These are phyloP conservation scores for Penicillium glabrum DNA, from an alignment of 2,329 filamentous ascomycete species.

Conservation along the genomic window DNA sequence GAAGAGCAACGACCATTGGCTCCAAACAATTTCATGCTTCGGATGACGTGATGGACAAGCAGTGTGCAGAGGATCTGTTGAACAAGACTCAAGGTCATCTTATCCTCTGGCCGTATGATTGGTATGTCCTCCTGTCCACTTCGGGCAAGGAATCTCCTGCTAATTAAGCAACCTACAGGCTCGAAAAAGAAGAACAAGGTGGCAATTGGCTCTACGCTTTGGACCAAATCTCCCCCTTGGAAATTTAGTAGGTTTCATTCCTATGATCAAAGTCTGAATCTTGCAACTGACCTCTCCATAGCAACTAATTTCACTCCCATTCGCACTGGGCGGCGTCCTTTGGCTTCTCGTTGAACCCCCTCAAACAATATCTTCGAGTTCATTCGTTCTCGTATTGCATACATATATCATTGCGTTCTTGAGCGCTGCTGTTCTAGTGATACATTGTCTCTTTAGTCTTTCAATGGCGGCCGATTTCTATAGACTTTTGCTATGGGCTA, in stretches of 20 bases:
- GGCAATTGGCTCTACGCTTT: slow-evolving; percentile 97
- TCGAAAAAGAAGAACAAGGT: slow-evolving; percentile 84
- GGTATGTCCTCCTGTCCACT: slow-evolving; percentile 47
- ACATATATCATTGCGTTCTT: background rate
- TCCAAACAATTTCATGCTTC: slow-evolving; percentile 52
- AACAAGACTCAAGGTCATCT: slow-evolving; percentile 82
- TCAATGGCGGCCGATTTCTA: slow-evolving; percentile 3
- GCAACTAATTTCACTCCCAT: slow-evolving; percentile 15
- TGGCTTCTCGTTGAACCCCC: background rate
- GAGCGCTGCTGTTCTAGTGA: slow-evolving; percentile 12
- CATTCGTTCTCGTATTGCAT: background rate
- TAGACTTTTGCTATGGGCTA: background rate
- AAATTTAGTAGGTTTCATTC: slow-evolving; percentile 68
- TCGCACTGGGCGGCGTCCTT: slow-evolving; percentile 14
- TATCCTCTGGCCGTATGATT: slow-evolving; percentile 93
- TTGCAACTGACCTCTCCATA: background rate
- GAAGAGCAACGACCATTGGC: slow-evolving; percentile 47
- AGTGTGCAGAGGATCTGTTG: slow-evolving; percentile 79
- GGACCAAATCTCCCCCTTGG: slow-evolving; percentile 90
- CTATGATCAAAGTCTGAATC: background rate
- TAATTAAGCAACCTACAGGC: slow-evolving; percentile 45
- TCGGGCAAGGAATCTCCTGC: background rate
- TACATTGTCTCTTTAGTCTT: background rate
- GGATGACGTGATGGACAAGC: slow-evolving; percentile 73
- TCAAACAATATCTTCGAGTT: background rate